A percentile compares a stretch with the other conserved stretches of the same genome.
These are phyloP conservation scores for Pleurozium schreberi DNA, from an alignment of 225 moss, liverwort and hornwort species.

Conservation along the genomic window DNA sequence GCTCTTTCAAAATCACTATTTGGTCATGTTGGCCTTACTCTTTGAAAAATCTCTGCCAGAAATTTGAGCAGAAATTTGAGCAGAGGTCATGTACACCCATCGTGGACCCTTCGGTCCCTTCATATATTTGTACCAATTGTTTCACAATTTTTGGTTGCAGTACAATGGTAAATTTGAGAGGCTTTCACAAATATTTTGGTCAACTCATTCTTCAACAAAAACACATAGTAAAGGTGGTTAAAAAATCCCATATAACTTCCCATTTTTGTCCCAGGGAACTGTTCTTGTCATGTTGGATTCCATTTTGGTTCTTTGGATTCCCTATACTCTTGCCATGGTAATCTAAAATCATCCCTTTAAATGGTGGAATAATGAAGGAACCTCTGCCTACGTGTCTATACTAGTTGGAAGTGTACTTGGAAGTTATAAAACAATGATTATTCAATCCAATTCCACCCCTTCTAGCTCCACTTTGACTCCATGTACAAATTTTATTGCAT, in stretches of 20 bases:
- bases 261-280: too few species aligned
- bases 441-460: background rate
- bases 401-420: rapidly evolving
- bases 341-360: rapidly evolving
- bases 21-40: background rate
- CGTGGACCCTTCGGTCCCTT: background rate
- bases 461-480: background rate
- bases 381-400: background rate
- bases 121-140: background rate
- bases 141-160: background rate
- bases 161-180: background rate
- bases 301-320: too few species aligned
- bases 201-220: too few species aligned
- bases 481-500: background rate
- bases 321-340: too few species aligned
- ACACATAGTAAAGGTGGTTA: background rate
- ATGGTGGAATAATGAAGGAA: background rate
- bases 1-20: background rate
- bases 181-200: background rate
- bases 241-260: background rate
- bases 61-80: background rate
- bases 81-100: too few species aligned
- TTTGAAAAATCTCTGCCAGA: background rate
- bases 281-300: too few species aligned
- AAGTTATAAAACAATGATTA: too few species aligned